Base-by-base conservation (phyloP, 768 basidiomycete species). In the Rhodotorula graminis region DNA sequence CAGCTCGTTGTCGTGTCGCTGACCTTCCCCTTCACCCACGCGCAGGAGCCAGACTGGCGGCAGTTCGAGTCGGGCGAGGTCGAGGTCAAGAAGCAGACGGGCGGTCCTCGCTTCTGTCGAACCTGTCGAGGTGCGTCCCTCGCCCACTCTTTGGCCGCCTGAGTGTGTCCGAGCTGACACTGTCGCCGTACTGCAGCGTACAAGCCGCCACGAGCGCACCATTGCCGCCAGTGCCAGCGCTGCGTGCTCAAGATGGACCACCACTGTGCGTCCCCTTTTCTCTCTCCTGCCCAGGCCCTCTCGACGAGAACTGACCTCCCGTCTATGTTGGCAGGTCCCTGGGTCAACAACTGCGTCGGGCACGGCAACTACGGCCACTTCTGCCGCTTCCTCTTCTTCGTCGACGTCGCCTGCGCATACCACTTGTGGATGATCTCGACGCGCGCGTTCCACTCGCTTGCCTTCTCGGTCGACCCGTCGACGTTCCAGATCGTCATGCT, bases 311-410 rank as follows among this genome's bases (percentile, higher is more conserved):
- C 53, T 21, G 33, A 42, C 16, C 21, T 47, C 44, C 23, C 50
- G 25, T 19, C 27, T 15, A 44, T 5, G 37, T n/a, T n/a, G n/a
- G n/a, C 62, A 72, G 70, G 69, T 46, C 67, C 71, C 14, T 94
- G 91, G 92, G 87, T 93, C 46, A 89, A 92, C 80, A 97, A 93
- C 77, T 95, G 94, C 78, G 90, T 99, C 73, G 96, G 96, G 1
- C 89, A 92, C 80, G 87, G 85, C 82, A 99, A 97, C 80, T 88
- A 96, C 75, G 90, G 89, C 5, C 80, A 82, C 73, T 85, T 85
- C 84, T 29, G 96, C 64, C 90, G 93, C 29, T 98, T 97, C 82
- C 85, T 97, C 1, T 90, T 94, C 81, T 95, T 85, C 76, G 93
- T 97, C 64, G 92, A 96, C 79, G 27, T 92, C n/a, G 87, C 93